These are phyloP conservation scores for Entrophospora sp. DNA, from an alignment of 192 early-diverging fungal species.

Conservation along the genomic window DNA sequence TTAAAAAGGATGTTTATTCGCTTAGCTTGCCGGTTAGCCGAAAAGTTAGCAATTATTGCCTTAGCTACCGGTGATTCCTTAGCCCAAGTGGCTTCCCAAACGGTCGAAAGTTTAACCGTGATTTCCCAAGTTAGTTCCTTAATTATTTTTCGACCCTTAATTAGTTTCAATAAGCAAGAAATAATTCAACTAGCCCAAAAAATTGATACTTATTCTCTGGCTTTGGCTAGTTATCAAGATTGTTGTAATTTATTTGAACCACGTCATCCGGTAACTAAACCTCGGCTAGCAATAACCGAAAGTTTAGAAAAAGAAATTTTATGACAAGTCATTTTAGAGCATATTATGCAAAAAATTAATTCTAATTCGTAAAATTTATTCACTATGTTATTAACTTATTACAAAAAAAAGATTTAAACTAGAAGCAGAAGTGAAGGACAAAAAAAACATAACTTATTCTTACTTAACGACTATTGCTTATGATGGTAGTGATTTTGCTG, in stretches of 20 bases:
- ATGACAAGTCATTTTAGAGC: not conserved
- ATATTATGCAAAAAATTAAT: not conserved
- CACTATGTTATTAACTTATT: too few relatives aligned
- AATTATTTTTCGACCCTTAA: not conserved
- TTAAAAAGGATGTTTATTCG: constrained; percentile 12
- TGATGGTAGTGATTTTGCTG: constrained; percentile 10
- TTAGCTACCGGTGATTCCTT: not conserved
- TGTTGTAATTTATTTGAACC: constrained; percentile 6
- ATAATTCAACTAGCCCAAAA: not conserved
- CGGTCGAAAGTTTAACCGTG: not conserved
- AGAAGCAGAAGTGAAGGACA: too few relatives aligned
- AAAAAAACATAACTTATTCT: not conserved
- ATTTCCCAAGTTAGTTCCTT: not conserved
- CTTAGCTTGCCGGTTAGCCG: not conserved
- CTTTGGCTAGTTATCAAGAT: not conserved
- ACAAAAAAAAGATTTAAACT: too few relatives aligned
- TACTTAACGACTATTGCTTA: constrained; percentile 3
- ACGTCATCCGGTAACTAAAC: not conserved
- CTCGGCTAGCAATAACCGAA: not conserved
- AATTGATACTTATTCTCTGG: not conserved
- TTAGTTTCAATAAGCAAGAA: not conserved
- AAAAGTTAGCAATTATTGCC: not conserved
- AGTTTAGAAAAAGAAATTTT: constrained; percentile 6
- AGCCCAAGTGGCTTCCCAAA: not conserved
- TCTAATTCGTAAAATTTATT: too few relatives aligned